Evolutionary conservation across 139 green algal genomes (phyloP).

Genomic region (Chlamydomonas sphaeroides): DNA sequence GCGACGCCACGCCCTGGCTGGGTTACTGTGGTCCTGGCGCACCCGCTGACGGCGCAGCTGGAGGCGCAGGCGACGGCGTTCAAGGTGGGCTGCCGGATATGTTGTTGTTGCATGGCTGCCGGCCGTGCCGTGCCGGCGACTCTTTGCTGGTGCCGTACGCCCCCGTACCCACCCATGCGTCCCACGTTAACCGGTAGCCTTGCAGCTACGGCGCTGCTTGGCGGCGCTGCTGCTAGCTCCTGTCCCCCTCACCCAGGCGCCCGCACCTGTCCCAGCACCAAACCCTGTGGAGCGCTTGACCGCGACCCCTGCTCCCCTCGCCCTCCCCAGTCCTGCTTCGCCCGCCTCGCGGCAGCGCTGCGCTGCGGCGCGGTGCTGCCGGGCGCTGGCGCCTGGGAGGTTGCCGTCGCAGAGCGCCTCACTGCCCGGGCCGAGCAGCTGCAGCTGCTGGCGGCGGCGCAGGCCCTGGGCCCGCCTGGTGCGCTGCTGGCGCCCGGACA

Average conservation of each 20-base stretch:
- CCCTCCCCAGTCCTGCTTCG: constrained; percentile 4
- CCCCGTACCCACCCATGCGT: too few relatives aligned
- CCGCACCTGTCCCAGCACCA: neutral
- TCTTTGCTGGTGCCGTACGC: neutral
- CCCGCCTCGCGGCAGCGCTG: constrained; percentile 6
- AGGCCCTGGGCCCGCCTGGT: neutral
- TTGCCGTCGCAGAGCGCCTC: constrained; percentile 12
- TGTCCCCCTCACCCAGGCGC: neutral
- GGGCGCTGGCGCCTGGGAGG: constrained; percentile 23
- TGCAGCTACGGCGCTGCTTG: too few relatives aligned
- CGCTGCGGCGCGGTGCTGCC: constrained; percentile 5
- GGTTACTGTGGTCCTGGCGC: constrained; percentile 17
- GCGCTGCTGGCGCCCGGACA: neutral
- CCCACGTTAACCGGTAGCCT: too few relatives aligned
- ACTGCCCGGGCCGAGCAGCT: neutral
- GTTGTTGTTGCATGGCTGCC: neutral
- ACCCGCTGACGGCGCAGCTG: neutral
- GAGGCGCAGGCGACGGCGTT: constrained; percentile 2
- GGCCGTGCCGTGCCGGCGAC: neutral
- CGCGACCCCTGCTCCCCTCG: too few relatives aligned
- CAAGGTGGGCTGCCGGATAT: neutral
- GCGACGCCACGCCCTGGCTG: neutral
- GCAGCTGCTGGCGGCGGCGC: neutral
- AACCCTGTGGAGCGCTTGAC: too few relatives aligned
- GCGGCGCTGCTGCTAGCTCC: too few relatives aligned